phyloP scores from a whole-genome alignment of 345 rosid species.

The Barbarea vulgaris region DNA sequence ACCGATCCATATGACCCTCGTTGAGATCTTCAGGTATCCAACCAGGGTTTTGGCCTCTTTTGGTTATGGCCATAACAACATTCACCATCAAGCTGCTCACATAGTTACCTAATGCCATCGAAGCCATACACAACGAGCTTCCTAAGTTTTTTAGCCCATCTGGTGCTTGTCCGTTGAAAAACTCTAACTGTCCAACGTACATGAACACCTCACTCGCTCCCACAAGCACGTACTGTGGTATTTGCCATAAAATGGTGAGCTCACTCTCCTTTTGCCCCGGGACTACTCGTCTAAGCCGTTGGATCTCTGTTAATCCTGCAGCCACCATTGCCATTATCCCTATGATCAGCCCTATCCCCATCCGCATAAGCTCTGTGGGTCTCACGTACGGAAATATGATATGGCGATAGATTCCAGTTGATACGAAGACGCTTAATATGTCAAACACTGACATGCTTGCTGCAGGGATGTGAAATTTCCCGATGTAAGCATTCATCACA shows the following conservation, averaged over 20 bases:
- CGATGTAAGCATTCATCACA: constrained; percentile 60
- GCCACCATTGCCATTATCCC: constrained; percentile 83
- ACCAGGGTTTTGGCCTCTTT: constrained; percentile 58
- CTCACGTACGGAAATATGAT: constrained; percentile 71
- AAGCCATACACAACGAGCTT: constrained; percentile 95
- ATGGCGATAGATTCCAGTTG: constrained; percentile 71
- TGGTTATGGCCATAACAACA: constrained; percentile 65
- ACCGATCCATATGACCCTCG: constrained; percentile 75
- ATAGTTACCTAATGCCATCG: constrained; percentile 88
- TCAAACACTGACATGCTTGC: constrained; percentile 96
- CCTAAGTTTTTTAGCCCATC: constrained; percentile 92
- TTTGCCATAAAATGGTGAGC: constrained; percentile 82
- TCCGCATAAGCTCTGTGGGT: constrained; percentile 76
- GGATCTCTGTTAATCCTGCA: constrained; percentile 73
- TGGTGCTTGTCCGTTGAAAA: constrained; percentile 87
- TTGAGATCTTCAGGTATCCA: constrained; percentile 85
- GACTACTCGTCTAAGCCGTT: constrained; percentile 49
- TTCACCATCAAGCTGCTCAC: constrained; percentile 74
- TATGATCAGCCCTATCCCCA: constrained; percentile 81
- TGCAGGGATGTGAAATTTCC: constrained; percentile 73
- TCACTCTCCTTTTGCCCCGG: constrained; percentile 59
- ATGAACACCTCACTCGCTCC: constrained; percentile 91
- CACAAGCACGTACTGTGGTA: constrained; percentile 78
- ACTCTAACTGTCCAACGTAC: constrained; percentile 92
- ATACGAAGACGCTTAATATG: constrained; percentile 69